Evolutionary conservation across 202 grass and related monocot species (phyloP).

Genomic region (Panicum hallii): DNA sequence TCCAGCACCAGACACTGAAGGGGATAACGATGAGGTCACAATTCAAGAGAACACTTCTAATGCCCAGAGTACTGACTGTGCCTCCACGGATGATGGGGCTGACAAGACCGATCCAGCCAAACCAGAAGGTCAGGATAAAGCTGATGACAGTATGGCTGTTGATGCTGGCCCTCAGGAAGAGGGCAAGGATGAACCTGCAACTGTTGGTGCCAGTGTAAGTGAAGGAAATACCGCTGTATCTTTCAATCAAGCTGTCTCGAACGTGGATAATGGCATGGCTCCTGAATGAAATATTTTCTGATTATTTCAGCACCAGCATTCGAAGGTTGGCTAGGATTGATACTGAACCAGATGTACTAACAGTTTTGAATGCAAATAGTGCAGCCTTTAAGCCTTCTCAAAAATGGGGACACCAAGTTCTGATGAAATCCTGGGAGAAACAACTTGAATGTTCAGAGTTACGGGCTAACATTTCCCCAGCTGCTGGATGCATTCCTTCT

Average conservation of each 20-base stretch:
- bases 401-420: background rate
- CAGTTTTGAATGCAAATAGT: background rate
- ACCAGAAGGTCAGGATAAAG: constrained; percentile 31
- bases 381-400: background rate
- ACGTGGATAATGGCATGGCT: constrained; percentile 1
- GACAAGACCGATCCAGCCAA: constrained; percentile 21
- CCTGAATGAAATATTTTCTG: constrained; percentile 31
- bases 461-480: background rate
- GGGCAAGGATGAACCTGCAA: background rate
- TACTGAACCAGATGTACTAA: background rate
- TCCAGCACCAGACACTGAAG: constrained; percentile 33
- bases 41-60: constrained; percentile 23
- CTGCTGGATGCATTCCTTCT: background rate
- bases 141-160: constrained; percentile 10
- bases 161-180: constrained; percentile 31
- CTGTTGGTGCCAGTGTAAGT: constrained; percentile 23
- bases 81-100: background rate
- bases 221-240: constrained; percentile 27
- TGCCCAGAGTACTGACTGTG: background rate
- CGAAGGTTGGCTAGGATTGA: background rate
- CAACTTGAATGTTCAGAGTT: background rate
- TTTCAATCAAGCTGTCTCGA: constrained; percentile 8
- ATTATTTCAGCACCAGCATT: background rate
- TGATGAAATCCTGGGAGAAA: background rate
- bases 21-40: background rate